phyloP scores from a whole-genome alignment of 1,139 yeast genomes.

The Sugiyamaella pinicola region DNA sequence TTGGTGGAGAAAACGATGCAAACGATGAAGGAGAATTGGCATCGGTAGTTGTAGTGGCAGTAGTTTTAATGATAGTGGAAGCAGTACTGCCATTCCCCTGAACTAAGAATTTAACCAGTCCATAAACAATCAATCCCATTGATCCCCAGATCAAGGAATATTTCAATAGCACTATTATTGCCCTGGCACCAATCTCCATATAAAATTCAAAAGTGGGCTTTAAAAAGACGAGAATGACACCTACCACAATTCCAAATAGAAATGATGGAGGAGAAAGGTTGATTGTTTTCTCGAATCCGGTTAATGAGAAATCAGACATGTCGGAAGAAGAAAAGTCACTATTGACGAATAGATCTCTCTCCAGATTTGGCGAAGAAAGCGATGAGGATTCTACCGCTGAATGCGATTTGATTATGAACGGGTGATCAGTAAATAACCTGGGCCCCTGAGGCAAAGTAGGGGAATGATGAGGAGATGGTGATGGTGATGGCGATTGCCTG shows the following conservation, averaged over 20 bases:
- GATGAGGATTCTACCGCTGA: background rate
- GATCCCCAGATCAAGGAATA: constrained; percentile 35
- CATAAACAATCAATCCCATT: constrained; percentile 31
- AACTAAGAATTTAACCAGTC: constrained; percentile 26
- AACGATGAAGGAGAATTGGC: constrained; percentile 3
- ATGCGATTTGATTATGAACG: background rate
- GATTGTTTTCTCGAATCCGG: constrained; percentile 9
- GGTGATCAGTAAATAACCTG: constrained; percentile 7
- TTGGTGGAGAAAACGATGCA: constrained; percentile 9
- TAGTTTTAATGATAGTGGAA: constrained; percentile 20
- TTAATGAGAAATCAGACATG: constrained; percentile 13
- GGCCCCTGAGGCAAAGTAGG: constrained; percentile 1
- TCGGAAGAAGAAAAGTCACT: constrained; percentile 1
- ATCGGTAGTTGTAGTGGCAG: constrained; percentile 15
- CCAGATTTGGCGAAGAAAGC: constrained; percentile 9
- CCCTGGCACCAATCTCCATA: constrained; percentile 34
- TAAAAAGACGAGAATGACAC: constrained; percentile 31
- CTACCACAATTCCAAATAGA: constrained; percentile 33
- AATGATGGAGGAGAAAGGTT: constrained; percentile 33
- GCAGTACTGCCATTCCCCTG: background rate
- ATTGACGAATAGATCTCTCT: constrained; percentile 6
- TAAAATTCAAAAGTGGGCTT: constrained; percentile 34
- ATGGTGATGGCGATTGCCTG: background rate
- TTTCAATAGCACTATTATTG: constrained; percentile 28
- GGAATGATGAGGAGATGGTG: background rate